Evolutionary conservation across 2,329 filamentous ascomycete genomes (phyloP).

Genomic region (Arthrobotrys sinensis): DNA sequence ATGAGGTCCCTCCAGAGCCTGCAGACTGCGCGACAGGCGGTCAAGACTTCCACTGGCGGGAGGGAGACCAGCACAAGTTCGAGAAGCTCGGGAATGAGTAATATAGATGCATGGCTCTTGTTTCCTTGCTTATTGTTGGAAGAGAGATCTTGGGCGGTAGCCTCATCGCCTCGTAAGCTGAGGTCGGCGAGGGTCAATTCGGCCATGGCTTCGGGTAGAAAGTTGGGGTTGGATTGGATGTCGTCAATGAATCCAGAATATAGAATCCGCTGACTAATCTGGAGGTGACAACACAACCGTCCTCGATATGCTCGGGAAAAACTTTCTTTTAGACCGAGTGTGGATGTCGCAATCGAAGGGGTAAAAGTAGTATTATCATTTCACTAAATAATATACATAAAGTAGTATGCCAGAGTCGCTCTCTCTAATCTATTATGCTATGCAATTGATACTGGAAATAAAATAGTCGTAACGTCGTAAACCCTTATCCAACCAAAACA

Average conservation of each 20-base stretch:
- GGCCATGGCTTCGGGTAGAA: not conserved
- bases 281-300: conserved; percentile 1
- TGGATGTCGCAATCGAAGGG: too few relatives aligned
- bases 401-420: conserved; percentile 15
- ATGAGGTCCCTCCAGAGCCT: conserved; percentile 34
- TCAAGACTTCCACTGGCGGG: conserved; percentile 33
- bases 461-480: conserved; percentile 14
- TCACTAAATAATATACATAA: conserved; percentile 21
- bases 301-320: too few relatives aligned
- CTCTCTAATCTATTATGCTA: conserved; percentile 26
- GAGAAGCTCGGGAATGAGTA: conserved; percentile 45
- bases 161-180: not conserved
- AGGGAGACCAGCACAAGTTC: conserved; percentile 30
- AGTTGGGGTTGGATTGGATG: not conserved
- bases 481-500: not conserved
- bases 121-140: not conserved
- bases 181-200: not conserved
- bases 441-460: not conserved
- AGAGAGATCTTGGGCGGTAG: not conserved
- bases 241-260: not conserved
- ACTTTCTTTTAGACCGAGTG: too few relatives aligned
- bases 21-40: conserved; percentile 39
- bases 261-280: conserved; percentile 4
- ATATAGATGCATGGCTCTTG: conserved; percentile 3
- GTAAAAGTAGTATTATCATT: conserved; percentile 11